Percentiles rank a stretch among this genome's conserved stretches.
phyloP scores from a whole-genome alignment of 257 asterid species.

The Cordia subcordata region DNA sequence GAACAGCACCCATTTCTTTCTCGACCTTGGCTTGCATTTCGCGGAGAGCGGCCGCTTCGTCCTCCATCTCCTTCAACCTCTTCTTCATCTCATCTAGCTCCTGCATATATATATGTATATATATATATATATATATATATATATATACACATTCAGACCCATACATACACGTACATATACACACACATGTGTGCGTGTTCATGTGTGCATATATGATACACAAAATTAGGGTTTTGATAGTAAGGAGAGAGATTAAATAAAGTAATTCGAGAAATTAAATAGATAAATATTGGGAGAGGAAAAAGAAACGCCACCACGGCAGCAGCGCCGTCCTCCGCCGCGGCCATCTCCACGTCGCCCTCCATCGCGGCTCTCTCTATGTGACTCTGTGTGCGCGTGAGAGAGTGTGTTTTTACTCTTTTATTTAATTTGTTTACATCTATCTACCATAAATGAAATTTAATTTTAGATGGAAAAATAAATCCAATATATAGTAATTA shows the following conservation, averaged over 20 bases:
- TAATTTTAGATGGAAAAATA: too few species aligned
- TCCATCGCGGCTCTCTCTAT: constrained; percentile 36
- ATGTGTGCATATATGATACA: not conserved
- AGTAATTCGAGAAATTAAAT: not conserved
- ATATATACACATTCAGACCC: not conserved
- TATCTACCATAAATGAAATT: too few species aligned
- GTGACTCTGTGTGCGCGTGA: not conserved
- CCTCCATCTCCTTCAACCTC: constrained; percentile 83
- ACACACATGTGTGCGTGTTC: not conserved
- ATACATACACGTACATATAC: not conserved
- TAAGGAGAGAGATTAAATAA: not conserved
- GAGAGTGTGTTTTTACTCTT: too few species aligned
- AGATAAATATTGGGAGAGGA: not conserved
- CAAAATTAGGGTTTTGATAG: constrained; percentile 38
- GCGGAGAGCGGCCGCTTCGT: constrained; percentile 75
- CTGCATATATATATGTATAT: constrained; percentile 23
- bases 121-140: not conserved
- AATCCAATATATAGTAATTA: too few species aligned
- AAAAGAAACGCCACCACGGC: constrained; percentile 21
- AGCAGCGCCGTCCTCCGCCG: constrained; percentile 43
- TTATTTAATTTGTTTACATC: too few species aligned
- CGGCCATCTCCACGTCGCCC: constrained; percentile 69
- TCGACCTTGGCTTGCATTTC: constrained; percentile 80
- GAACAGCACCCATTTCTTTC: constrained; percentile 68
- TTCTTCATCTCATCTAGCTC: constrained; percentile 76